Percentiles rank a stretch among this genome's conserved stretches.
These are phyloP conservation scores for Ustilaginoidea virens DNA, from an alignment of 2,329 filamentous ascomycete species.

Conservation along the genomic window DNA sequence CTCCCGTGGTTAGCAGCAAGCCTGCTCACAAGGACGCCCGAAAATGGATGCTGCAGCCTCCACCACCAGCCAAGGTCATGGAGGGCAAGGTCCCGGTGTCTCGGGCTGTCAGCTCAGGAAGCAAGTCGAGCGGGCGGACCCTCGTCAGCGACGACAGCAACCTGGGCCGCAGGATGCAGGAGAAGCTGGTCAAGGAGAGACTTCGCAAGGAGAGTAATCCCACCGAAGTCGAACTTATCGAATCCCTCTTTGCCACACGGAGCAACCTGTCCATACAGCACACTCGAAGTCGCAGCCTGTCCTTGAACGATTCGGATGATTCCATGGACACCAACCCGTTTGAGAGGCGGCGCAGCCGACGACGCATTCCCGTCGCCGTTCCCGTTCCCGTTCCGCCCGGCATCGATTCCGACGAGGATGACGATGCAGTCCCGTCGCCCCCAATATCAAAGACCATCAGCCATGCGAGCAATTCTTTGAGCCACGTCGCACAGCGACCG, in stretches of 20 bases:
- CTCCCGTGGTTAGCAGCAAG: slow-evolving; percentile 66
- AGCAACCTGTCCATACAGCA: slow-evolving; percentile 17
- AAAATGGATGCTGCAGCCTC: slow-evolving; percentile 85
- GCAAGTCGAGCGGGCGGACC: slow-evolving; percentile 31
- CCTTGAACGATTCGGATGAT: slow-evolving; percentile 21
- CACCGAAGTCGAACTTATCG: slow-evolving; percentile 28
- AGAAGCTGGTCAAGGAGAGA: slow-evolving; percentile 30
- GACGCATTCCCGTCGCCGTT: slow-evolving; percentile 13
- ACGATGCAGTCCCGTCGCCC: slow-evolving; percentile 13
- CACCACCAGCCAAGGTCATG: slow-evolving; percentile 83
- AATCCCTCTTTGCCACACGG: slow-evolving; percentile 22
- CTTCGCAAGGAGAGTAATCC: slow-evolving; percentile 24
- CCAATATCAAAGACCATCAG: slow-evolving; percentile 11
- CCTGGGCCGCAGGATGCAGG: slow-evolving; percentile 27
- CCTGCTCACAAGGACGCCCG: slow-evolving; percentile 55
- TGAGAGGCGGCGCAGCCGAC: slow-evolving; percentile 12
- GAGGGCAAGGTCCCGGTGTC: slow-evolving; percentile 63
- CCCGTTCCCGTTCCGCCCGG: slow-evolving; percentile 15
- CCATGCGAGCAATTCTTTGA: slow-evolving; percentile 11
- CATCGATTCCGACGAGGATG: slow-evolving; percentile 18
- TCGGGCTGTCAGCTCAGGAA: slow-evolving; percentile 43
- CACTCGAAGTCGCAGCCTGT: slow-evolving; percentile 21
- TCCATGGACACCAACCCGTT: slow-evolving; percentile 13
- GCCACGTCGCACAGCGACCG: slow-evolving; percentile 24
- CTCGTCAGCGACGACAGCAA: slow-evolving; percentile 24